Conservation (phyloP, 129 eudicot genomes). For the Centella asiatica region DNA sequence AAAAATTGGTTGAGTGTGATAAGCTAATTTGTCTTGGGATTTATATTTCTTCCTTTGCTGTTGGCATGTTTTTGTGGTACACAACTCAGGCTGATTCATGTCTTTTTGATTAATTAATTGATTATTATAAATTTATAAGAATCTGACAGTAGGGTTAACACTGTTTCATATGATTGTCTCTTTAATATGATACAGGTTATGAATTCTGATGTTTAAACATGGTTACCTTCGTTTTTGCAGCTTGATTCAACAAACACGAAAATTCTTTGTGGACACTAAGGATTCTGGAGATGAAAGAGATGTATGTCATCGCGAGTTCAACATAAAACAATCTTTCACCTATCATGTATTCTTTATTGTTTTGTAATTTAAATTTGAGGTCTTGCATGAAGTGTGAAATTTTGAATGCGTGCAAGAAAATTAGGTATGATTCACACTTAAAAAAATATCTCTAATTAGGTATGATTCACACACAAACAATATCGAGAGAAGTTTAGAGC, state of each 20-base stretch:
- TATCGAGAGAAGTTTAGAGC: background rate
- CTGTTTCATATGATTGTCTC: no score
- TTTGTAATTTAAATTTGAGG: background rate
- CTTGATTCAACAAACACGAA: constrained; percentile 73
- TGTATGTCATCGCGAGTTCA: constrained; percentile 41
- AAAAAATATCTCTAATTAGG: no score
- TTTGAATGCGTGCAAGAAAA: background rate
- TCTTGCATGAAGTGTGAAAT: background rate
- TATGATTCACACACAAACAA: background rate
- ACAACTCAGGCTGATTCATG: background rate
- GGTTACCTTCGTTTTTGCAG: constrained; percentile 41
- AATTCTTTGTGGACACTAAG: constrained; percentile 57
- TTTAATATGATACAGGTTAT: constrained; percentile 1
- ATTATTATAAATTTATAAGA: no score
- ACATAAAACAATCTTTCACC: background rate
- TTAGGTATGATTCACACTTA: background rate
- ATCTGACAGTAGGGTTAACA: no score
- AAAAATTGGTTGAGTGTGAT: background rate
- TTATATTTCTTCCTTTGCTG: background rate
- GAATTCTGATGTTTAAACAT: constrained; percentile 15
- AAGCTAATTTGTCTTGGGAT: background rate
- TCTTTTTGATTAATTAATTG: no score
- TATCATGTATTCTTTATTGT: background rate
- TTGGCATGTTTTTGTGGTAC: background rate
- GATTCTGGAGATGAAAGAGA: constrained; percentile 56